Base-by-base conservation (phyloP, 2,329 filamentous ascomycete species). In the Cercospora zeae-maydis region DNA sequence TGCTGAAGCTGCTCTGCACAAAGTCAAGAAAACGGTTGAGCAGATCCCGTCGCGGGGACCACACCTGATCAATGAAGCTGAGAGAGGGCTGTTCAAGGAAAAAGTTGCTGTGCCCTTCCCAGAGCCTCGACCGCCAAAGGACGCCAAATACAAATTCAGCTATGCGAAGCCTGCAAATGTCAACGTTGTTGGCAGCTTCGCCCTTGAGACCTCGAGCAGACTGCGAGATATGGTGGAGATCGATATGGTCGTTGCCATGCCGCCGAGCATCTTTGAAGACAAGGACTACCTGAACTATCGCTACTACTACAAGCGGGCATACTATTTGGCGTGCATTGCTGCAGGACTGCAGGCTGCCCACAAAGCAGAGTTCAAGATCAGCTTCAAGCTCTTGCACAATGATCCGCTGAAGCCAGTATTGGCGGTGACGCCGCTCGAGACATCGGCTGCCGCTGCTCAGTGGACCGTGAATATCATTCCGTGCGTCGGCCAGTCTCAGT, bases 231-330 rank as follows among this genome's bases (percentile, higher is more conserved):
- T 75, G 27, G 78, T 88, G 27, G 81, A 84, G 14, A 82, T 97
- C 63, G 93, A 98, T 76, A 85, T 98, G 83, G 87, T 93, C 5
- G 86, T 96, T 14, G 89, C 90, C 53, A 96, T 99, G 86, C 93
- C 95, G 4, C 76, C 70, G 16, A 71, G 84, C 0, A 78, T 96
- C 11, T 93, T 98, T 71, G 92, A 96, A 73, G 91, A 96, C 49
- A 98, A 98, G 78, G 95, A 99, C 77, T 97, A 93, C 75, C 83
- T 93, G 55, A 92, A 96, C 75, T 84, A 95, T 80, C 86, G 95
- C 65, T 98, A 96, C 78, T 96, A 97, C 74, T 93, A 97, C 79
- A 96, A 96, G 72, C 83, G 93, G 66, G 90, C 95, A 11, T 98
- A 93, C 77, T 98, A 96, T 73, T 80, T 98, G 56, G 91, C 93